Percentiles rank a stretch among this genome's conserved stretches.
Evolutionary conservation across 2,329 filamentous ascomycete genomes (phyloP).

Genomic region (Sporothrix phasma): DNA sequence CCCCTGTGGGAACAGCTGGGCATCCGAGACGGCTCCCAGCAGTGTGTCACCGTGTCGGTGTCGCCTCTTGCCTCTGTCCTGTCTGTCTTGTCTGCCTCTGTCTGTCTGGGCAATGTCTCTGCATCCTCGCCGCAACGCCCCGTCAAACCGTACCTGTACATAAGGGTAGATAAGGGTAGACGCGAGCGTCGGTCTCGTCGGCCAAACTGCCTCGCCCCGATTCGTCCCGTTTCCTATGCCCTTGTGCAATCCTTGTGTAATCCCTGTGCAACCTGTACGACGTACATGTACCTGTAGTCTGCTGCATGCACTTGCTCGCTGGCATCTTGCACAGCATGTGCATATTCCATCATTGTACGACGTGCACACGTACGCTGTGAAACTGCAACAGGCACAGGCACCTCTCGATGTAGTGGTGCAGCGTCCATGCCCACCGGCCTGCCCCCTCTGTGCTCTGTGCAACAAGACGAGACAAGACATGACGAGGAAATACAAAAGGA

Average conservation of each 20-base stretch:
- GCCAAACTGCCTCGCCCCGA: not conserved
- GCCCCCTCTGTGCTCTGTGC: not conserved
- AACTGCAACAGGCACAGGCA: not conserved
- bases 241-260: not conserved
- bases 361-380: no score
- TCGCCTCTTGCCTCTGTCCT: no score
- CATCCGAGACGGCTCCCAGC: no score
- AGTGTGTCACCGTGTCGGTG: no score
- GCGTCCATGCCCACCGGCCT: not conserved
- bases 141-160: no score
- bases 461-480: no score
- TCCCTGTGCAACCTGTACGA: not conserved
- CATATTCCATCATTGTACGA: not conserved
- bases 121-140: no score
- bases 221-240: not conserved
- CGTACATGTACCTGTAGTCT: not conserved
- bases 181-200: not conserved
- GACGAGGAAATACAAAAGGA: no score
- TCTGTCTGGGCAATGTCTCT: not conserved
- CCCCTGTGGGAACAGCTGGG: no score
- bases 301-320: not conserved
- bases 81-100: not conserved
- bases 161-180: no score
- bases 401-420: not conserved
- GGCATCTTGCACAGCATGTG: not conserved